phyloP scores from a whole-genome alignment of 768 basidiomycete species.

The Tephrocybe sp. region DNA sequence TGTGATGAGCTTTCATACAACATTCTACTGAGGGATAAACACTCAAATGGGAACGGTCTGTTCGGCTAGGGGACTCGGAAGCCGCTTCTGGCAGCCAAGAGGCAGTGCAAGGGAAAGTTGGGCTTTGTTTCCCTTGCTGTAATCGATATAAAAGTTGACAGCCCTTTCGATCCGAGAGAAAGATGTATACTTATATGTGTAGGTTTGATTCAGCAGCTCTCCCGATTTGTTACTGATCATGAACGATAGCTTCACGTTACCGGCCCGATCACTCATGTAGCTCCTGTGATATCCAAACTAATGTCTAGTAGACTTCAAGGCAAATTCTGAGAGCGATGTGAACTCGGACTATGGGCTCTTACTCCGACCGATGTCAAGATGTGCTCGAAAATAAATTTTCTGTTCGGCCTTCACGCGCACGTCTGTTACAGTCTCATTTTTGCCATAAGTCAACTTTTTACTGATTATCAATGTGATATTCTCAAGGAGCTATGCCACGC shows the following conservation, averaged over 20 bases:
- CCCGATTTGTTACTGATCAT: constrained; percentile 6
- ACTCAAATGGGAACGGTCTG: not conserved
- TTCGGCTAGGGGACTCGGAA: not conserved
- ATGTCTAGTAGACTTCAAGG: not conserved
- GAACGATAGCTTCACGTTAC: not conserved
- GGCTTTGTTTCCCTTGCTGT: not conserved
- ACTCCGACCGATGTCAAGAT: not conserved
- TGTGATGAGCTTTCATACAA: not conserved
- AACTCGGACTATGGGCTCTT: not conserved
- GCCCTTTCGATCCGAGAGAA: not conserved
- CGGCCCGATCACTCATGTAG: not conserved
- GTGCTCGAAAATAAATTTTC: not conserved
- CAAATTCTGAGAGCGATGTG: not conserved
- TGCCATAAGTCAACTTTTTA: too few species aligned
- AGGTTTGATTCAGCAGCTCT: not conserved
- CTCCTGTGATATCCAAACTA: not conserved
- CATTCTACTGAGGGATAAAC: not conserved
- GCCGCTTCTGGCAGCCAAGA: not conserved
- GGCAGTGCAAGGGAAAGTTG: constrained; percentile 7
- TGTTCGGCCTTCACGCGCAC: too few species aligned
- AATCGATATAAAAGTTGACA: not conserved
- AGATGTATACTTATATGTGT: not conserved
- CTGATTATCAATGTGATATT: too few species aligned
- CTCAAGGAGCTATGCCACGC: too few species aligned
- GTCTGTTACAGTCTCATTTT: not conserved